phyloP scores from a whole-genome alignment of 1,139 yeast species.

The Arxiozyma heterogenica region DNA sequence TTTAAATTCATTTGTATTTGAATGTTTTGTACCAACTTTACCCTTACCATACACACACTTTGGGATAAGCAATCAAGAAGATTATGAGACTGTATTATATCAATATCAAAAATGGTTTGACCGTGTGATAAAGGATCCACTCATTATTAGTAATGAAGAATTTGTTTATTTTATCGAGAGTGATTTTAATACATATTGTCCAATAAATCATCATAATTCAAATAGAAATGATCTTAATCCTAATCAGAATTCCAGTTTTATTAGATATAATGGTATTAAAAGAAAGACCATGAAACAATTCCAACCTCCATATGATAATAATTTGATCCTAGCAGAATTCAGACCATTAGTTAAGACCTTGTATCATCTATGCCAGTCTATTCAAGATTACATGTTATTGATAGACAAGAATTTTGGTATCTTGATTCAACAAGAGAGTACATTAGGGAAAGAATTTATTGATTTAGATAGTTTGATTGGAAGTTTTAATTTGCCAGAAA shows the following conservation, averaged over 20 bases:
- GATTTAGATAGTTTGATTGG: constrained; percentile 35
- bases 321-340: constrained; percentile 67
- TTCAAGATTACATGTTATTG: constrained; percentile 47
- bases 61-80: constrained; percentile 80
- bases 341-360: constrained; percentile 77
- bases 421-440: constrained; percentile 50
- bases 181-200: constrained; percentile 69
- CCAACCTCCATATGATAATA: constrained; percentile 85
- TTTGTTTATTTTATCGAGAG: constrained; percentile 79
- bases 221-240: background rate
- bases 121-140: constrained; percentile 63
- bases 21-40: constrained; percentile 85
- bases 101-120: constrained; percentile 84
- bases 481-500: background rate
- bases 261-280: constrained; percentile 51
- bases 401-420: constrained; percentile 47
- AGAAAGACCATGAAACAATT: constrained; percentile 87
- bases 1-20: constrained; percentile 71
- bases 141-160: constrained; percentile 78
- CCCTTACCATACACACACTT: constrained; percentile 69
- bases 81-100: constrained; percentile 45
- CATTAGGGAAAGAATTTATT: constrained; percentile 52
- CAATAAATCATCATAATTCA: constrained; percentile 38
- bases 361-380: constrained; percentile 52
- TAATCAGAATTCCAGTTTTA: constrained; percentile 8